phyloP scores from a whole-genome alignment of 2,329 filamentous ascomycete species.

The Curvularia sp. region DNA sequence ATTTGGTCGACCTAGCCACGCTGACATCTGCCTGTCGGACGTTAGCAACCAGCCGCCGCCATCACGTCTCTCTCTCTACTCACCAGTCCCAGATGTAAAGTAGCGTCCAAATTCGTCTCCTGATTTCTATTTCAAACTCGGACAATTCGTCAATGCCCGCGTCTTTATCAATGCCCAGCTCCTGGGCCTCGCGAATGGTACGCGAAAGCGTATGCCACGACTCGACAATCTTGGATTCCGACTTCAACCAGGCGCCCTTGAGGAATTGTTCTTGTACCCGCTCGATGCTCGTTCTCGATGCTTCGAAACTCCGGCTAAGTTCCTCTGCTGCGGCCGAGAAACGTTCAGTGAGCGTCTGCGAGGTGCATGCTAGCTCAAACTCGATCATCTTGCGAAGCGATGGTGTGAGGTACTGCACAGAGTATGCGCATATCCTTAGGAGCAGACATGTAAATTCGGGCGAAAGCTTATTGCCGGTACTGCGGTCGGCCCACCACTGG shows the following conservation, averaged over 20 bases:
- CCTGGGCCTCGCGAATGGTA: slow-evolving; percentile 58
- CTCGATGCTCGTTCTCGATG: slow-evolving; percentile 54
- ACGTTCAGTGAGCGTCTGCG: slow-evolving; percentile 51
- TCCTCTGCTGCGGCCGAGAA: slow-evolving; percentile 55
- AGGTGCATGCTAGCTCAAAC: slow-evolving; percentile 54
- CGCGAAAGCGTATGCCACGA: slow-evolving; percentile 58
- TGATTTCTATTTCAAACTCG: slow-evolving; percentile 59
- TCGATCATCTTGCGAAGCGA: slow-evolving; percentile 53
- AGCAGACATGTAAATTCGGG: slow-evolving; percentile 59
- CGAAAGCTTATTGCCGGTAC: slow-evolving; percentile 45
- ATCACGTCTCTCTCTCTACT: slow-evolving; percentile 9
- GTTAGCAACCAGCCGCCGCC: neutral
- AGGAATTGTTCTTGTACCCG: slow-evolving; percentile 61
- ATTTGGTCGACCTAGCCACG: slow-evolving; percentile 55
- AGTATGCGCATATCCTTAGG: slow-evolving; percentile 57
- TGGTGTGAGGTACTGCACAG: slow-evolving; percentile 53
- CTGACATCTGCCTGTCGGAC: slow-evolving; percentile 50
- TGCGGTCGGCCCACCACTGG: slow-evolving; percentile 55
- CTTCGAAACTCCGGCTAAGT: slow-evolving; percentile 53
- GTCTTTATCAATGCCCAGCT: slow-evolving; percentile 56
- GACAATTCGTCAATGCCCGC: slow-evolving; percentile 45
- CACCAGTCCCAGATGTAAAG: slow-evolving; percentile 60
- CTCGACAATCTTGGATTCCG: slow-evolving; percentile 57
- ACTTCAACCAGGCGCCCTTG: slow-evolving; percentile 58
- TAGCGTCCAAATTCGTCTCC: slow-evolving; percentile 57